A percentile compares a stretch with the other conserved stretches of the same genome.
Evolutionary conservation across 352 stramenopile species (phyloP).

Genomic region (Saprolegnia diclina): DNA sequence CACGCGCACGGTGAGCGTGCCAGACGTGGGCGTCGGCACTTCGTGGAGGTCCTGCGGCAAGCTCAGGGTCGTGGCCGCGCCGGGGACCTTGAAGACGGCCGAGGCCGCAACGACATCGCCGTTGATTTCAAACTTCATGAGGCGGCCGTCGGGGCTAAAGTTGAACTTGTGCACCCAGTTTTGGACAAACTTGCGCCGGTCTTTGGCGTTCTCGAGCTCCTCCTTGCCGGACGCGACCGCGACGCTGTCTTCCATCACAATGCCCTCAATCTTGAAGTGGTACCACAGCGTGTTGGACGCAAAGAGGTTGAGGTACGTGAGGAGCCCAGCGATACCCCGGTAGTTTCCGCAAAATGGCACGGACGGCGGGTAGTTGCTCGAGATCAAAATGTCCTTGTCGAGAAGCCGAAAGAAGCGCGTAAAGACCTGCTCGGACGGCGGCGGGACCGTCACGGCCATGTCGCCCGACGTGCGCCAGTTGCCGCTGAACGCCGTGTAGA

Average conservation of each 20-base stretch:
- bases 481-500: conserved; percentile 72
- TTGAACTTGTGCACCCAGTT: conserved; percentile 90
- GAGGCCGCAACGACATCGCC: conserved; percentile 80
- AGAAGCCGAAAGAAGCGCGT: conserved; percentile 81
- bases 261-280: conserved; percentile 80
- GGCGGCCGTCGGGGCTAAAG: conserved; percentile 75
- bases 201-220: conserved; percentile 79
- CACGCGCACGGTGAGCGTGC: conserved; percentile 62
- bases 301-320: conserved; percentile 78
- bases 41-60: conserved; percentile 86
- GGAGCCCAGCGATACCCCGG: conserved; percentile 59
- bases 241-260: conserved; percentile 78
- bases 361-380: conserved; percentile 81
- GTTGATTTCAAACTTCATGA: conserved; percentile 85
- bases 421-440: conserved; percentile 81
- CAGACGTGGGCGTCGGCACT: conserved; percentile 68
- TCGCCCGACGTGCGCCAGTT: conserved; percentile 81
- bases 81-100: conserved; percentile 81
- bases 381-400: conserved; percentile 83
- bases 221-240: conserved; percentile 80
- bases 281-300: conserved; percentile 72
- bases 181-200: conserved; percentile 79
- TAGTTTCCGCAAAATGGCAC: conserved; percentile 84
- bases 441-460: conserved; percentile 82
- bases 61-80: conserved; percentile 76